These are phyloP conservation scores for Capsicum rhomboideum DNA, from an alignment of 257 asterid genomes.

Conservation along the genomic window DNA sequence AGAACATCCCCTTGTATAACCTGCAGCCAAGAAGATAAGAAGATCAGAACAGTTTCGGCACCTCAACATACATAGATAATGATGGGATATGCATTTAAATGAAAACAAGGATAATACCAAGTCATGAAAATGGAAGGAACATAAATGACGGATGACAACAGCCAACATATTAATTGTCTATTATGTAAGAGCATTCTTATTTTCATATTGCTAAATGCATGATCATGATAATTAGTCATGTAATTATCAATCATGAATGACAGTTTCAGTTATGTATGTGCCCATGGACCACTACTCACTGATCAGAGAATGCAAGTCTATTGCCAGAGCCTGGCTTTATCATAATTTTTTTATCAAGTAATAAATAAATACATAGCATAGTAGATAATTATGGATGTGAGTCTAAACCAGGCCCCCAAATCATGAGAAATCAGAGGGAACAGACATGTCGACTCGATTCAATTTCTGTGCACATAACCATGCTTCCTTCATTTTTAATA, in stretches of 20 bases:
- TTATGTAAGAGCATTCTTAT: neutral
- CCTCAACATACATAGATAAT: neutral
- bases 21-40: conserved; percentile 22
- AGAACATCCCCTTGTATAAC: conserved; percentile 92
- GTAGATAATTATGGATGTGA: neutral
- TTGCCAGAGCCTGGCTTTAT: neutral
- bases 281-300: neutral
- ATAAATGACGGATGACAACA: neutral
- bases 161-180: neutral
- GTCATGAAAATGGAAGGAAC: neutral
- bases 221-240: neutral
- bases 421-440: neutral
- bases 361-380: neutral
- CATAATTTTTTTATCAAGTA: neutral
- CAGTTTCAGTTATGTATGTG: neutral
- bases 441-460: neutral
- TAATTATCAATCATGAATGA: neutral
- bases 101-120: neutral
- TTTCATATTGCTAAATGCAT: neutral
- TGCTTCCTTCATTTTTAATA: neutral
- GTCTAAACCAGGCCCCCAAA: neutral
- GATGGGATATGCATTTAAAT: neutral
- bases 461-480: neutral
- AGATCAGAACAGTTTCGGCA: neutral
- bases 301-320: neutral